Conservation (phyloP, 2,329 filamentous ascomycete species). For the Verticillium longisporum region DNA sequence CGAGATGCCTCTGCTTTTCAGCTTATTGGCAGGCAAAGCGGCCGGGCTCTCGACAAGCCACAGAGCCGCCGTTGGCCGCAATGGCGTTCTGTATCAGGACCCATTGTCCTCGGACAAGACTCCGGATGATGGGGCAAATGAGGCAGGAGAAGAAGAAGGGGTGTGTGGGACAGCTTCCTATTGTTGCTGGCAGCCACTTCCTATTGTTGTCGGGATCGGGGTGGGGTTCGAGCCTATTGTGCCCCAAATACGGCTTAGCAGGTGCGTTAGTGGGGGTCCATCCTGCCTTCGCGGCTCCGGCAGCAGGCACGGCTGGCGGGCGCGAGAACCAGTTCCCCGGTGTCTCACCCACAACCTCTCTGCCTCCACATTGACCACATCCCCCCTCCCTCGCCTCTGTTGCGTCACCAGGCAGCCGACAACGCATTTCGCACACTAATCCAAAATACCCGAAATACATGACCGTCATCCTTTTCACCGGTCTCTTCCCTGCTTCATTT, state of each 20-base stretch:
- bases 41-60: background rate
- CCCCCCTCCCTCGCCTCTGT: background rate
- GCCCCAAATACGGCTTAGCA: background rate
- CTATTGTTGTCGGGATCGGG: conserved; percentile 8
- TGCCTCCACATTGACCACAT: background rate
- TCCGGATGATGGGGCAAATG: too few species aligned
- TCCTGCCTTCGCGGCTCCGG: background rate
- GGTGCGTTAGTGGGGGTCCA: background rate
- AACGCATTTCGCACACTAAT: too few species aligned
- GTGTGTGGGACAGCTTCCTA: background rate
- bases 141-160: background rate
- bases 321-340: background rate
- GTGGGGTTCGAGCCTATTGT: conserved; percentile 1
- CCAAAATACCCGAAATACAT: too few species aligned
- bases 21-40: background rate
- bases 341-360: background rate
- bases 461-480: too few species aligned
- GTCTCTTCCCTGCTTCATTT: background rate
- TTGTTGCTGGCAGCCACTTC: conserved; percentile 1
- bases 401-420: background rate
- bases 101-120: background rate
- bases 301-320: background rate
- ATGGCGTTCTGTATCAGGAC: background rate
- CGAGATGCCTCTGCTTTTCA: too few species aligned
- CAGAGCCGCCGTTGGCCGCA: background rate